These are phyloP conservation scores for Fusarium sp. DNA, from an alignment of 2,329 filamentous ascomycete genomes.

Conservation along the genomic window DNA sequence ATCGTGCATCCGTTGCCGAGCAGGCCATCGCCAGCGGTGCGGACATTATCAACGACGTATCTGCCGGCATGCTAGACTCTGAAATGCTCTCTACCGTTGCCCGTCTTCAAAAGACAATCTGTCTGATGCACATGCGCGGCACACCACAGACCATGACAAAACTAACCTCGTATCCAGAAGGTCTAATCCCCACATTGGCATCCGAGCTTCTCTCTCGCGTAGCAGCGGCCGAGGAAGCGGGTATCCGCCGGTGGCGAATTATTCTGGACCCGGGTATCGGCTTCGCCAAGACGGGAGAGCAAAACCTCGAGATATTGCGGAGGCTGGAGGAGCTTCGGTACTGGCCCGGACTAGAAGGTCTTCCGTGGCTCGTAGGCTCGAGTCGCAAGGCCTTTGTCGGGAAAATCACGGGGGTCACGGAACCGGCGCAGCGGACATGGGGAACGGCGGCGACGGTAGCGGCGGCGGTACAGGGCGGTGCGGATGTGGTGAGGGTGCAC, in stretches of 20 bases:
- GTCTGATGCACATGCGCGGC: constrained; percentile 94
- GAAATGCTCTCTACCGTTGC: constrained; percentile 87
- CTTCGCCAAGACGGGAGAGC: constrained; percentile 85
- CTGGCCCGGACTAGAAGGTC: constrained; percentile 72
- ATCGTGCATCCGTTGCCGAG: constrained; percentile 84
- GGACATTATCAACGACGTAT: constrained; percentile 95
- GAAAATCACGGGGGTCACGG: constrained; percentile 78
- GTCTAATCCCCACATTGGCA: constrained; percentile 73
- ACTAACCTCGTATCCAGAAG: constrained; percentile 75
- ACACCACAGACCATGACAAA: constrained; percentile 83
- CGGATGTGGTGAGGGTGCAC: constrained; percentile 92
- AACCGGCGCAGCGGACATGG: constrained; percentile 78
- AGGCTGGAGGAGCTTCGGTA: constrained; percentile 72
- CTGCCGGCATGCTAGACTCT: constrained; percentile 81
- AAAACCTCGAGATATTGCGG: constrained; percentile 85
- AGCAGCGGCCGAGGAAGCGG: constrained; percentile 79
- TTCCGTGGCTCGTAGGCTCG: constrained; percentile 90
- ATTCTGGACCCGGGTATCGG: constrained; percentile 94
- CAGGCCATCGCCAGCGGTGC: constrained; percentile 82
- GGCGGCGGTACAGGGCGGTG: constrained; percentile 86
- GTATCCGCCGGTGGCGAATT: constrained; percentile 92
- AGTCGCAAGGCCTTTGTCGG: constrained; percentile 94
- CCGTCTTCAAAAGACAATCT: constrained; percentile 79
- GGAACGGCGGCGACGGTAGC: constrained; percentile 91
- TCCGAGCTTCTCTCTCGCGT: constrained; percentile 78